Evolutionary conservation across 768 basidiomycete species (phyloP), one percentile per base, ranked within the genome.

Genomic region (Macrocybe gigantea): DNA sequence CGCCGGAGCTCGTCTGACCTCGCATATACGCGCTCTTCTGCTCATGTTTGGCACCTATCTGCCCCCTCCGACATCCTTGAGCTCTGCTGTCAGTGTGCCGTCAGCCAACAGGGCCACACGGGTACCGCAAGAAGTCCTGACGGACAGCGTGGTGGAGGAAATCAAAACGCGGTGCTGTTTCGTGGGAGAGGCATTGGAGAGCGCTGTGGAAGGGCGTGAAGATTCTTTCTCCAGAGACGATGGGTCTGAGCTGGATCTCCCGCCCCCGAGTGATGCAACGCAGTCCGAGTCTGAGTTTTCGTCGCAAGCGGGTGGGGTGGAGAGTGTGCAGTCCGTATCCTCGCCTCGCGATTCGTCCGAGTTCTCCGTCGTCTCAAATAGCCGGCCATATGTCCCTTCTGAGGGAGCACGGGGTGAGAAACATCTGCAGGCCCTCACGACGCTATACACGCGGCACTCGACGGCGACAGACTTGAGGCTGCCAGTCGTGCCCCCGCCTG

Each of bases 81-180:
- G 80, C 53, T 74, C 82, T 9, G 71, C 82, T 3, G 69, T 77
- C 38, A 86, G 76, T 51, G 71, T 83, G 2, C 82, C 88, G 37
- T 67, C 77, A 5, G 73, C 83, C 13, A 81, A 77, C 49, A 79
- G 82, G 14, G 67, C 80, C 1, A 80, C 70, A 1, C 80, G 80
- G 1, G 83, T 95, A 1, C 90, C 93, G 1, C 74, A 79, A 55
- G 88, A 88, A 55, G 71, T 95, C 30, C 73, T 97, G 34, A 85
- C 87, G 1, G 88, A 91, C 46, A 66, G 72, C 2, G 71, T 94
- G n/a, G 64, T 96, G 11, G 93, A 97, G 64, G 86, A 93, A 54
- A 83, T 97, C 50, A 90, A 96, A 64, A 87, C 86, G 2, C 81
- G 93, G 3, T 86, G 83, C 48, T 94, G 90, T 61, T 93, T 96